Base-by-base conservation (phyloP, 495 filamentous ascomycete genomes). In the Aspergillus sparsus region DNA sequence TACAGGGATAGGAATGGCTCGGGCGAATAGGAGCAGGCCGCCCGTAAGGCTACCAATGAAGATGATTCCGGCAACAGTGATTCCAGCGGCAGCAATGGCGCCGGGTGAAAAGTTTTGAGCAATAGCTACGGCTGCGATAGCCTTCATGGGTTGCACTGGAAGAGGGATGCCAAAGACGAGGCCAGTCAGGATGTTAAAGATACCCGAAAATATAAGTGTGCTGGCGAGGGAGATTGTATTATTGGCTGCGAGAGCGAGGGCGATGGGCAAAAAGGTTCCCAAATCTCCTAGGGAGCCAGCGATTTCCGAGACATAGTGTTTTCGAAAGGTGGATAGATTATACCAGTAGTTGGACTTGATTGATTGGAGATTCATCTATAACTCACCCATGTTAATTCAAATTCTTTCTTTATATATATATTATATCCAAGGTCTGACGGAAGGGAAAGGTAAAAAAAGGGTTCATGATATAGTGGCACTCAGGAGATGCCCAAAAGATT, bases 121-220 rank as follows among this genome's bases (percentile, higher is more conserved):
- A 50, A 98, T 88, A 12, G 92, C 89, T 0, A 96, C 86, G 0
- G 93, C 88, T 41, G 92, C 92, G 60, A 98, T 93, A 15, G 93
- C 93, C 77, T 95, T 92, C 89, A 94, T 91, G 10, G 90, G 90
- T 72, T 93, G 90, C 0, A 96, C 90, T 0, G 92, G 92, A 0
- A 96, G 70, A 0, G 92, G 92, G 21, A 97, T 86, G 9, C 93
- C 93, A 66, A 96, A 98, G 34, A 86, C 69, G 5, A 87, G 66
- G 8, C 93, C 93, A 0, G 91, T 96, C 6, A 87, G 57, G 52
- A 98, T 85, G 65, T 98, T 98, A 65, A 87, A 92, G 6, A 93
- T 61, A 1, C 93, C 93, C 0, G 89, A 89, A 71, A 97, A 95
- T 5, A 97, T 82, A 1, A 98, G 82, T 0, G 93, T 97, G 50